These are phyloP conservation scores for Trichoderma harzianum DNA, from an alignment of 2,329 filamentous ascomycete genomes.

Conservation along the genomic window DNA sequence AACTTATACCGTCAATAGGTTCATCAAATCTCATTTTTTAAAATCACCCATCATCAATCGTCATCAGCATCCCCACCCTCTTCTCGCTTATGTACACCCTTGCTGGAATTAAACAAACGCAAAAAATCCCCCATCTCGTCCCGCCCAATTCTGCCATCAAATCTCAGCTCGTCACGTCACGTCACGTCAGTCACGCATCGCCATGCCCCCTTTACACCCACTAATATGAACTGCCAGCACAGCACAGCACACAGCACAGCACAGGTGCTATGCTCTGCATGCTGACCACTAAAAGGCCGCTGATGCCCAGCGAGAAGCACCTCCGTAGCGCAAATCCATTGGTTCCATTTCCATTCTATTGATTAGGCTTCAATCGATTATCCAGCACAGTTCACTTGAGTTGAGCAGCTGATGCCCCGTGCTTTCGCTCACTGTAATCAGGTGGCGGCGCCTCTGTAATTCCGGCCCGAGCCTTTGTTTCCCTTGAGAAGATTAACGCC, in stretches of 20 bases:
- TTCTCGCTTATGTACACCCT: background rate
- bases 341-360: background rate
- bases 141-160: background rate
- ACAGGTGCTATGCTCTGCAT: background rate
- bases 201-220: background rate
- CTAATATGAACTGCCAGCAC: background rate
- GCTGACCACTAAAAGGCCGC: too few relatives aligned
- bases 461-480: slow-evolving; percentile 26
- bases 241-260: background rate
- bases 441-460: slow-evolving; percentile 29
- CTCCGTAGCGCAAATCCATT: background rate
- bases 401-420: background rate
- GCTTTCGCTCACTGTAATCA: background rate
- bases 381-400: background rate
- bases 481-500: slow-evolving; percentile 7
- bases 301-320: background rate
- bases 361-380: background rate
- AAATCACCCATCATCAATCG: background rate
- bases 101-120: background rate
- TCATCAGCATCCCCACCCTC: background rate
- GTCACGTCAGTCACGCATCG: background rate
- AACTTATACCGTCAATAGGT: background rate
- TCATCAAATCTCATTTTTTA: background rate
- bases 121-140: background rate
- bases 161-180: slow-evolving; percentile 8